A percentile compares a stretch with the other conserved stretches of the same genome.
phyloP scores from a whole-genome alignment of 2,329 filamentous ascomycete genomes.

The Colletotrichum phormii region DNA sequence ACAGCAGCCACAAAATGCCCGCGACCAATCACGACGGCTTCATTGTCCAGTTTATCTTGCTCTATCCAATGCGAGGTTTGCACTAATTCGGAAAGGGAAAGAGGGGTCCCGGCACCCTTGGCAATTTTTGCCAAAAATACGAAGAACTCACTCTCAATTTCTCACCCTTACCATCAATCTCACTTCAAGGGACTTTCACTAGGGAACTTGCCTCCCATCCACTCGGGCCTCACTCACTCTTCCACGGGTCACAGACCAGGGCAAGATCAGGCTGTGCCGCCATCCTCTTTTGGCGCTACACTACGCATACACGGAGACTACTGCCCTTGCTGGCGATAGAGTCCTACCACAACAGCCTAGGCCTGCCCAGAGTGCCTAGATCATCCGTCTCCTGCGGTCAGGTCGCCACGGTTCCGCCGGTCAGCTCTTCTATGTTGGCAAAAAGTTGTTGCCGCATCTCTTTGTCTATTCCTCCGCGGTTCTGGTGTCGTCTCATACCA shows the following conservation, averaged over 20 bases:
- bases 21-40: constrained; percentile 4
- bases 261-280: constrained; percentile 1
- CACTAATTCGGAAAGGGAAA: constrained; percentile 11
- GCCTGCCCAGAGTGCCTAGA: constrained; percentile 23
- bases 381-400: constrained; percentile 18
- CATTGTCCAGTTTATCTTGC: background rate
- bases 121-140: constrained; percentile 25
- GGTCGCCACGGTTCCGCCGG: constrained; percentile 4
- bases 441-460: background rate
- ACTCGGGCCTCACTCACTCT: background rate
- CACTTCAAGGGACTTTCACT: too few species aligned
- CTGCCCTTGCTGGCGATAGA: background rate
- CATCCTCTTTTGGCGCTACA: background rate
- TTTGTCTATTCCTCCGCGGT: background rate
- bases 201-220: too few species aligned
- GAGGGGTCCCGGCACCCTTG: constrained; percentile 4
- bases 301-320: background rate
- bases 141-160: constrained; percentile 7
- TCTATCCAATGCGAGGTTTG: constrained; percentile 5
- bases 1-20: constrained; percentile 7
- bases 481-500: background rate
- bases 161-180: background rate
- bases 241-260: background rate
- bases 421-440: background rate
- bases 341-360: constrained; percentile 4